phyloP scores from a whole-genome alignment of 805 yeast species.

The Starmerella tilneyi region DNA sequence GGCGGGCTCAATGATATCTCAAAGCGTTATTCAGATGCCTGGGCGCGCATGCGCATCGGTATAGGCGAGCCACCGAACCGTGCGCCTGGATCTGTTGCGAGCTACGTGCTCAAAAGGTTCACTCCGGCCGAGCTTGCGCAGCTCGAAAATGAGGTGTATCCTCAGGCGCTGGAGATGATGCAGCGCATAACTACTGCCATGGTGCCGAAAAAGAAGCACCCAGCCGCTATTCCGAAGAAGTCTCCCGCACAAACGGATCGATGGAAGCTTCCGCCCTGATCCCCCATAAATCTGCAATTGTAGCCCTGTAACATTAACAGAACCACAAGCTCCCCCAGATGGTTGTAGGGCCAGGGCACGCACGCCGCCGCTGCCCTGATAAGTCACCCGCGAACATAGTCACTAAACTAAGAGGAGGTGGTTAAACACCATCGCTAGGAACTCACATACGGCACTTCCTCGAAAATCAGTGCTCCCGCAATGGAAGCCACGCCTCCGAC shows the following conservation, averaged over 20 bases:
- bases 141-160: constrained; percentile 33
- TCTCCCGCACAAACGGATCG: too few relatives aligned
- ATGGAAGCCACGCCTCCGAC: background rate
- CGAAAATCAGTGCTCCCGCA: background rate
- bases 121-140: constrained; percentile 36
- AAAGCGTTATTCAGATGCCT: constrained; percentile 32
- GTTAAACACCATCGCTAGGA: too few relatives aligned
- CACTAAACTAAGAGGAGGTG: too few relatives aligned
- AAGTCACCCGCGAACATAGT: background rate
- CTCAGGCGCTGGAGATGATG: constrained; percentile 14
- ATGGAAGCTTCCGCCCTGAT: too few relatives aligned
- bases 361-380: background rate
- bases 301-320: too few relatives aligned
- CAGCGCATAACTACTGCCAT: constrained; percentile 11
- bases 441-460: background rate
- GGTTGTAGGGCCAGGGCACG: too few relatives aligned
- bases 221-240: too few relatives aligned
- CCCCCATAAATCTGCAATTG: too few relatives aligned
- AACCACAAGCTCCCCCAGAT: too few relatives aligned
- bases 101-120: constrained; percentile 53
- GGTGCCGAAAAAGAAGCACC: constrained; percentile 6
- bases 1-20: constrained; percentile 68
- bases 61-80: constrained; percentile 55
- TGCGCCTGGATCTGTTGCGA: constrained; percentile 39
- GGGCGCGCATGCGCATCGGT: constrained; percentile 63